Evolutionary conservation across 805 yeast species (phyloP), one percentile per base, ranked within the genome.

Genomic region (Metschnikowia baotianmanensis): DNA sequence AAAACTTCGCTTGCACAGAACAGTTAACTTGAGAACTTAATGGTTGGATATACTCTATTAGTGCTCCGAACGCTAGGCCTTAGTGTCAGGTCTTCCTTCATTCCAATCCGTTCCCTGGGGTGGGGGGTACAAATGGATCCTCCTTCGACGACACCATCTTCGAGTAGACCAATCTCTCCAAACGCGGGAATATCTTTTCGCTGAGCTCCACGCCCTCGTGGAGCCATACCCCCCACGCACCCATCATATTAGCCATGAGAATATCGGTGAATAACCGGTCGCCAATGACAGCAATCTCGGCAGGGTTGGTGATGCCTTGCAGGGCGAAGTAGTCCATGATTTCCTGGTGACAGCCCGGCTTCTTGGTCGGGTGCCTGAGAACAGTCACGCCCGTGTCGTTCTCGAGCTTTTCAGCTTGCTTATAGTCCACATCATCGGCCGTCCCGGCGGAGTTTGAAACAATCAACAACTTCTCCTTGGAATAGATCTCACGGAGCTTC

Each of bases 371-470:
- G 51, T 86, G 95, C 27, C 86, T 65, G 21, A 86, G 63, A 0
- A 86, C 91, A 0, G 76, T 64, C 0, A 85, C 83, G 0, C 91
- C 90, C 0, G 87, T 80, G 20, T 72, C 68, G 7, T 61, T 38
- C 55, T 89, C 95, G 9, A 90, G 61, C 6, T 65, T 52, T 16
- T 56, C 48, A 0, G 96, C 96, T 52, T 86, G 84, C 13, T 46
- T 45, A 42, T 78, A 74, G 24, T 67, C 71, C 0, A 51, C 54
- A 54, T 90, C 97, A 52, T 83, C 95, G 43, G 76, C 70, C 0
- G 95, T 85, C 0, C 99, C 99, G 0, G 98, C 97, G 0, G 96
- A 86, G 55, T 91, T 91, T 53, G 95, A 84, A 4, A 91, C 96
- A 9, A 91, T 83, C 26, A 88, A 66, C 16, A 90, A 59, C 9